These are phyloP conservation scores for Onygenales sp. DNA, from an alignment of 2,329 filamentous ascomycete genomes.

Conservation along the genomic window DNA sequence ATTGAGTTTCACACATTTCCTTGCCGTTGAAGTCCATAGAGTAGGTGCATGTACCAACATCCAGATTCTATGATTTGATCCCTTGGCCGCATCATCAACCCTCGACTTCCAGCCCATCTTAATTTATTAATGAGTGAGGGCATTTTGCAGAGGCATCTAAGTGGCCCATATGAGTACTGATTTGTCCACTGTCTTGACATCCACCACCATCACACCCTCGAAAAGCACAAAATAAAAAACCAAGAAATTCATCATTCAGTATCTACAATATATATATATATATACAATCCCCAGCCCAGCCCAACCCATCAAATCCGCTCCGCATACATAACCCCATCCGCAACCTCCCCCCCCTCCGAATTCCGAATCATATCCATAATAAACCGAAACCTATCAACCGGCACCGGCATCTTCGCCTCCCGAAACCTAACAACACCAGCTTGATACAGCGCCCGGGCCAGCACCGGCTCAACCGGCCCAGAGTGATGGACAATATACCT, in stretches of 20 bases:
- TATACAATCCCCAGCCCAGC: background rate
- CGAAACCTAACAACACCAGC: conserved; percentile 39
- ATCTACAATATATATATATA: background rate
- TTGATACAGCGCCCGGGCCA: conserved; percentile 42
- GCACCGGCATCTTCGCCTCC: conserved; percentile 25
- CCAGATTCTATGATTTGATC: too few species aligned
- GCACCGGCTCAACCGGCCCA: conserved; percentile 32
- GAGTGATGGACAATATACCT: conserved; percentile 32
- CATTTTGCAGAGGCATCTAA: too few species aligned
- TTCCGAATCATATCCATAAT: conserved; percentile 34
- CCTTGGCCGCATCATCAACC: too few species aligned
- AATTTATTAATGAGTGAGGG: background rate
- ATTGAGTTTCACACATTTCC: too few species aligned
- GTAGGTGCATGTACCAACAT: too few species aligned
- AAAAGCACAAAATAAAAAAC: too few species aligned
- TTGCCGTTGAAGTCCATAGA: too few species aligned
- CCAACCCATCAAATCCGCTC: background rate
- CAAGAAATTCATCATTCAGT: too few species aligned
- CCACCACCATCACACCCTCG: too few species aligned
- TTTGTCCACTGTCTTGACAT: too few species aligned
- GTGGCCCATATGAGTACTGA: too few species aligned
- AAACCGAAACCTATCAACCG: conserved; percentile 29
- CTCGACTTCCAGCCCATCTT: background rate
- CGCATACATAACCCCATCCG: conserved; percentile 17
- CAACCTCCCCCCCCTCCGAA: conserved; percentile 35